phyloP scores from a whole-genome alignment of 345 rosid species.

The Eucalyptus globulus region DNA sequence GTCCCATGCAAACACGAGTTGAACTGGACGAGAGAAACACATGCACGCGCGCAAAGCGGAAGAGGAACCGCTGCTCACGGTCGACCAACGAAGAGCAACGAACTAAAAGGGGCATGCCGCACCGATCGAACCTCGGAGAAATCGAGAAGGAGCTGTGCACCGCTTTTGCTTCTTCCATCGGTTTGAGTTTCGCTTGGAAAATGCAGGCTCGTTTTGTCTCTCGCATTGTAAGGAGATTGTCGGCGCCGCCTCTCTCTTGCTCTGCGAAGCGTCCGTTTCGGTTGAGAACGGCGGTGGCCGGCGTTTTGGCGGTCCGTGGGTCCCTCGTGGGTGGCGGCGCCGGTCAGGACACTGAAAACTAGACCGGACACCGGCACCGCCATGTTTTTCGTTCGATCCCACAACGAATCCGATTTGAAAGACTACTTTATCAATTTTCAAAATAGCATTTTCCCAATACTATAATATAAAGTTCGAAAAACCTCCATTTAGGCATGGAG shows the following conservation, averaged over 20 bases:
- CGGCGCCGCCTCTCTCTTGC: not conserved
- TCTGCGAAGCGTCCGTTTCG: not conserved
- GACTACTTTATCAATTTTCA: not conserved
- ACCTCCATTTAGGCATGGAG: not conserved
- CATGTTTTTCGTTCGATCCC: not conserved
- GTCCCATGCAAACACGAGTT: not conserved
- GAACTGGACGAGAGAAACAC: not conserved
- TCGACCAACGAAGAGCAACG: not conserved
- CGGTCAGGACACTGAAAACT: not conserved
- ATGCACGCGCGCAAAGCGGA: not conserved
- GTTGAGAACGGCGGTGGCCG: not conserved
- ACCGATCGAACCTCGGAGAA: not conserved
- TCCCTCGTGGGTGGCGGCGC: not conserved
- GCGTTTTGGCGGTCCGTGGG: not conserved
- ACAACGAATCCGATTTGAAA: not conserved
- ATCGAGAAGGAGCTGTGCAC: not conserved
- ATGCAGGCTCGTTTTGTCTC: not conserved
- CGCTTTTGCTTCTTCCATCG: not conserved
- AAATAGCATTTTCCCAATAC: not conserved
- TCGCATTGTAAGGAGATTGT: not conserved
- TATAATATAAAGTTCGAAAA: not conserved
- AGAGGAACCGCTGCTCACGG: not conserved
- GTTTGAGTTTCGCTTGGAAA: not conserved
- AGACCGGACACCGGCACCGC: not conserved
- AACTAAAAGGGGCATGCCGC: not conserved